Conservation (phyloP, 83 land plant genomes). For the Picea mariana region DNA sequence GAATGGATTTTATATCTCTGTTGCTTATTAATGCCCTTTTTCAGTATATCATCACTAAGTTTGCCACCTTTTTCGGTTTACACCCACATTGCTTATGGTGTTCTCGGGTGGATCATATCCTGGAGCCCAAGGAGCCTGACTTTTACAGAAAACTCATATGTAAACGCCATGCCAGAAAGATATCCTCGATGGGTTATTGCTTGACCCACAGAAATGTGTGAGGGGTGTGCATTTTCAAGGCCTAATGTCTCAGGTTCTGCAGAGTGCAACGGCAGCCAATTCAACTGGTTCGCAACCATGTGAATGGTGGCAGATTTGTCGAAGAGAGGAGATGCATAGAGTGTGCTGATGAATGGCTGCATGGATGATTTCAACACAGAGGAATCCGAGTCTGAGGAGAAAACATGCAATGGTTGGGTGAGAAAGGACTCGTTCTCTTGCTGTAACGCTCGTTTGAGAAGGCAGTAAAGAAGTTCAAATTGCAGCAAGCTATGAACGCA, state of each 20-base stretch:
- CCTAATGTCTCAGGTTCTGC: background rate
- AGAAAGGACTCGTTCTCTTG: background rate
- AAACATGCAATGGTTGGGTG: no score
- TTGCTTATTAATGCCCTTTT: slow-evolving; percentile 39
- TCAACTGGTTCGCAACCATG: slow-evolving; percentile 6
- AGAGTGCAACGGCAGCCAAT: background rate
- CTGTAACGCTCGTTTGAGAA: background rate
- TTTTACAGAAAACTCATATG: slow-evolving; percentile 46
- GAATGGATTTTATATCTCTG: slow-evolving; percentile 63
- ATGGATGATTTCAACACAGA: background rate
- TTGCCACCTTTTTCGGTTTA: slow-evolving; percentile 43
- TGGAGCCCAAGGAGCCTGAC: slow-evolving; percentile 33
- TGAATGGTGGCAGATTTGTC: no score
- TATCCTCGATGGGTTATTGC: slow-evolving; percentile 56
- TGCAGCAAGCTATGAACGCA: no score
- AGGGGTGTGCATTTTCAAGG: slow-evolving; percentile 47
- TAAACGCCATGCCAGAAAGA: slow-evolving; percentile 43
- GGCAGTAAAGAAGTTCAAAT: no score
- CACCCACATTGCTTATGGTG: slow-evolving; percentile 59
- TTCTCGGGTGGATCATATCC: slow-evolving; percentile 56
- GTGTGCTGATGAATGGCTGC: background rate
- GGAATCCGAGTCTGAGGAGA: background rate
- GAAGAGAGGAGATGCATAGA: background rate
- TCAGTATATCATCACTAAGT: slow-evolving; percentile 42
- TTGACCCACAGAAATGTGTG: slow-evolving; percentile 49